phyloP scores from a whole-genome alignment of 2,329 filamentous ascomycete genomes.

The Lachnellula subtilissima region DNA sequence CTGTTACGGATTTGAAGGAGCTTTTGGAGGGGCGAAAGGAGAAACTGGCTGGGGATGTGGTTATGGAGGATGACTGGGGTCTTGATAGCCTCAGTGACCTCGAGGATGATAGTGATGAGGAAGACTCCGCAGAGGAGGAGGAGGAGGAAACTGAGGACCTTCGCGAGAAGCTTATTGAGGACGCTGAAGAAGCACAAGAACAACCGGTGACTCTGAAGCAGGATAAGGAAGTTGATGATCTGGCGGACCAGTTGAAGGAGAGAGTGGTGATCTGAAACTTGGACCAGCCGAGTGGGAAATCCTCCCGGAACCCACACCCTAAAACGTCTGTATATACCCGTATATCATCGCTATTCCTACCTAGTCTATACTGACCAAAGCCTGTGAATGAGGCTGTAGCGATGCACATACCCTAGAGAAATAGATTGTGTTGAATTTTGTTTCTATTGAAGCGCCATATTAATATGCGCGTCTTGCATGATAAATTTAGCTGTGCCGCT shows the following conservation, averaged over 20 bases:
- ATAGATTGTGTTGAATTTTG: neutral
- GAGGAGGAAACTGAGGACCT: conserved; percentile 55
- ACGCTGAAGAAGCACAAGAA: conserved; percentile 67
- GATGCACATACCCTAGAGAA: neutral
- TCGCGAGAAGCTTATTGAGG: conserved; percentile 64
- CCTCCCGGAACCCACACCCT: no score
- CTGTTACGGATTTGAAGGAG: conserved; percentile 62
- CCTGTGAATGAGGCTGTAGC: neutral
- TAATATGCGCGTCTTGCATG: no score
- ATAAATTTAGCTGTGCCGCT: no score
- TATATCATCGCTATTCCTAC: neutral
- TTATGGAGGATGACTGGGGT: conserved; percentile 78
- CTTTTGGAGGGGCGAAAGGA: conserved; percentile 76
- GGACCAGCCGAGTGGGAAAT: no score
- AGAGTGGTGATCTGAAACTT: conserved; percentile 29
- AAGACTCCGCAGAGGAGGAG: conserved; percentile 62
- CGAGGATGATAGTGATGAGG: conserved; percentile 64
- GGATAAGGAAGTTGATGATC: conserved; percentile 73
- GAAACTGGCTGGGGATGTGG: conserved; percentile 56
- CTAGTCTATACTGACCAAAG: no score
- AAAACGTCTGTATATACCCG: neutral
- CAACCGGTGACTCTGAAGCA: conserved; percentile 67
- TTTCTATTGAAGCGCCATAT: no score
- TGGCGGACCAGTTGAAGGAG: conserved; percentile 73
- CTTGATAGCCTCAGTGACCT: conserved; percentile 83